A percentile compares a stretch with the other conserved stretches of the same genome.
phyloP scores from a whole-genome alignment of 495 filamentous ascomycete species.

The Penicillium dipodomyicola region DNA sequence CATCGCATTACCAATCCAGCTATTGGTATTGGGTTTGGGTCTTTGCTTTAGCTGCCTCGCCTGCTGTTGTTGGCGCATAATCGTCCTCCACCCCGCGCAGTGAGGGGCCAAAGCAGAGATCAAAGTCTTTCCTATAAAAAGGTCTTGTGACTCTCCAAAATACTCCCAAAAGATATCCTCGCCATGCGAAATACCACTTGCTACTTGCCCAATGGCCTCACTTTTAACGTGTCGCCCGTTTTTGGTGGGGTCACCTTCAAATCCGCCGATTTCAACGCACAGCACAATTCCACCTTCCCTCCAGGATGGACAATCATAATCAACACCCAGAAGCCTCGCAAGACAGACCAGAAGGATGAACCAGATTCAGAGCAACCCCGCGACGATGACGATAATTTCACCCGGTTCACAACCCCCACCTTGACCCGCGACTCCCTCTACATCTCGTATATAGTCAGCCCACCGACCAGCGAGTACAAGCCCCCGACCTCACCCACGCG shows the following conservation, averaged over 20 bases:
- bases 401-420: slow-evolving; percentile 67
- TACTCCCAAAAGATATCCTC: neutral
- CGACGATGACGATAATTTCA: slow-evolving; percentile 30
- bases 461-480: slow-evolving; percentile 74
- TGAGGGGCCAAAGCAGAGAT: slow-evolving; percentile 10
- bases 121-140: slow-evolving; percentile 1
- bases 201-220: slow-evolving; percentile 83
- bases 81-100: slow-evolving; percentile 7
- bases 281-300: slow-evolving; percentile 65
- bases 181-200: slow-evolving; percentile 38
- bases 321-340: slow-evolving; percentile 60
- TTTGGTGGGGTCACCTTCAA: slow-evolving; percentile 91
- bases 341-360: slow-evolving; percentile 21
- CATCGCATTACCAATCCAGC: slow-evolving; percentile 8
- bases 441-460: slow-evolving; percentile 86
- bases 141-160: neutral
- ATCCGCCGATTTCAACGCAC: slow-evolving; percentile 65
- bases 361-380: slow-evolving; percentile 11
- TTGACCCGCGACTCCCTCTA: slow-evolving; percentile 77
- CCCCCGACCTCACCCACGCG: slow-evolving; percentile 74
- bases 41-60: neutral
- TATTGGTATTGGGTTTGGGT: slow-evolving; percentile 4
- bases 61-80: neutral
- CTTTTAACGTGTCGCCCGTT: slow-evolving; percentile 72
- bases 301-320: slow-evolving; percentile 87